phyloP scores from a whole-genome alignment of 2,329 filamentous ascomycete species.

The Rhinocladiella mackenziei region DNA sequence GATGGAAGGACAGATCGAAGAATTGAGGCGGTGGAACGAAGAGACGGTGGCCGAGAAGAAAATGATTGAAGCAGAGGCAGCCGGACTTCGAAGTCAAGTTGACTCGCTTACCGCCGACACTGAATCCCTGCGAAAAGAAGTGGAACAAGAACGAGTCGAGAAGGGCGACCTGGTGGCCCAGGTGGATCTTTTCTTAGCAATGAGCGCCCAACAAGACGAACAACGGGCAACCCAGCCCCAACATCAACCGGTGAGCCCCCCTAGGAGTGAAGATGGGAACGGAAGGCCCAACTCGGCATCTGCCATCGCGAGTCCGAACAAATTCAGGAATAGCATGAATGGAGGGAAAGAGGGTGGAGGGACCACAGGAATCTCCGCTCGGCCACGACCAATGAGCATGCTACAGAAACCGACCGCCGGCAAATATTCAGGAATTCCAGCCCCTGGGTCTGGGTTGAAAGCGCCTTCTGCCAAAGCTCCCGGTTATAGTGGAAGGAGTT shows the following conservation, averaged over 20 bases:
- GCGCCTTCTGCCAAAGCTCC: slow-evolving; percentile 25
- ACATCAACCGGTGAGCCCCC: slow-evolving; percentile 28
- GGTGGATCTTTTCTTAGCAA: slow-evolving; percentile 45
- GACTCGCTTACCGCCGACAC: slow-evolving; percentile 67
- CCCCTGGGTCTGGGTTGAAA: slow-evolving; percentile 28
- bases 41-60: slow-evolving; percentile 63
- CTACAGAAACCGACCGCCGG: slow-evolving; percentile 25
- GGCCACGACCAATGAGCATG: slow-evolving; percentile 28
- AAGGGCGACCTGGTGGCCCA: slow-evolving; percentile 48
- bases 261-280: slow-evolving; percentile 28
- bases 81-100: slow-evolving; percentile 70
- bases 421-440: slow-evolving; percentile 29
- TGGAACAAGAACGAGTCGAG: slow-evolving; percentile 50
- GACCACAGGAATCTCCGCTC: slow-evolving; percentile 8
- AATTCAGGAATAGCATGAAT: slow-evolving; percentile 23
- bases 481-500: slow-evolving; percentile 25
- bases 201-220: slow-evolving; percentile 35
- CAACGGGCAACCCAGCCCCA: slow-evolving; percentile 16
- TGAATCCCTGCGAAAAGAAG: slow-evolving; percentile 56
- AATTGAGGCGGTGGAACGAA: slow-evolving; percentile 48
- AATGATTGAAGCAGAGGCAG: slow-evolving; percentile 68
- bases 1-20: slow-evolving; percentile 43
- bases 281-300: slow-evolving; percentile 19
- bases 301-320: slow-evolving; percentile 24
- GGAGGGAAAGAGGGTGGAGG: slow-evolving; percentile 5